phyloP scores from a whole-genome alignment of 75 land plant genomes.

The Picea sitchensis region DNA sequence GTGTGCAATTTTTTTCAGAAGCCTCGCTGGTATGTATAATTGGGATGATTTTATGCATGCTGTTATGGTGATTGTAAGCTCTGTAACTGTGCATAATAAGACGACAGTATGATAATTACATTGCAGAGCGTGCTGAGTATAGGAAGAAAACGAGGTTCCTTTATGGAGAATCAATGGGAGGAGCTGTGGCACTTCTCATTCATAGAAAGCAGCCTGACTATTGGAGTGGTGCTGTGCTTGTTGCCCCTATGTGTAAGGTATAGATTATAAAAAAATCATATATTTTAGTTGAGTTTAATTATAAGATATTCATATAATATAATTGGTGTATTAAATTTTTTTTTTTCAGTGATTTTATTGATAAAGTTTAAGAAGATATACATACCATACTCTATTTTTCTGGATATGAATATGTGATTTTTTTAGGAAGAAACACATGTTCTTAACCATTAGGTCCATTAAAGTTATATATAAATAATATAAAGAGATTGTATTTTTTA shows the following conservation, averaged over 20 bases:
- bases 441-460: no score
- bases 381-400: no score
- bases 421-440: no score
- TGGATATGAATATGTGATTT: no score
- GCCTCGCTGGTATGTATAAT: constrained; percentile 32
- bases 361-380: no score
- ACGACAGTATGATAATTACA: background rate
- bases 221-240: constrained; percentile 78
- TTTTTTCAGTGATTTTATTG: no score
- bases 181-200: constrained; percentile 59
- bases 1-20: constrained; percentile 37
- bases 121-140: constrained; percentile 58
- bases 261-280: background rate
- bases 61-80: background rate
- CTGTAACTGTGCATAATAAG: background rate
- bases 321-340: no score
- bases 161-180: constrained; percentile 93
- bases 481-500: no score
- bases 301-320: no score
- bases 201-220: constrained; percentile 51
- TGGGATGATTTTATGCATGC: background rate
- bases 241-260: constrained; percentile 97
- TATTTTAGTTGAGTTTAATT: no score
- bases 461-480: no score
- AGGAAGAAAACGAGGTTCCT: constrained; percentile 63